Conservation (phyloP, 495 filamentous ascomycete species). For the Neurospora sp. region DNA sequence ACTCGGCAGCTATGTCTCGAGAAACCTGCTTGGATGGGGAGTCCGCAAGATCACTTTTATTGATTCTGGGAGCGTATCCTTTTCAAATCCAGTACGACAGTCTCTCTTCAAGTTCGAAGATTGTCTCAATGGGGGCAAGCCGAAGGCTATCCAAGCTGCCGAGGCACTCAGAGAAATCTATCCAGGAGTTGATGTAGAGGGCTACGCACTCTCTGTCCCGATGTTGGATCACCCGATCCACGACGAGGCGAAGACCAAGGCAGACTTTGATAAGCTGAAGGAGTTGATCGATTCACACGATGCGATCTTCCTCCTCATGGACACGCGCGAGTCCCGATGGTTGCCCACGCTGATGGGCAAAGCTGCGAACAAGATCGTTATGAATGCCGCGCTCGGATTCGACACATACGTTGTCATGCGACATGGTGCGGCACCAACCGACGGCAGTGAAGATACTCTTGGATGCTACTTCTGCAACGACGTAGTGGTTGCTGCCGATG, state of each 20-base stretch:
- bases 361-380: slow-evolving; percentile 79
- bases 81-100: slow-evolving; percentile 95
- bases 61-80: slow-evolving; percentile 88
- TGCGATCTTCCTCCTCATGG: slow-evolving; percentile 90
- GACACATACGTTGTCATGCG: slow-evolving; percentile 97
- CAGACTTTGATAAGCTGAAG: slow-evolving; percentile 65
- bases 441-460: slow-evolving; percentile 50
- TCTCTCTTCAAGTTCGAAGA: slow-evolving; percentile 85
- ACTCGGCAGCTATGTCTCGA: slow-evolving; percentile 83
- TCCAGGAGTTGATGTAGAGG: slow-evolving; percentile 72
- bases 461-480: slow-evolving; percentile 99
- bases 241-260: slow-evolving; percentile 53
- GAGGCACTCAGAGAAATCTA: slow-evolving; percentile 78
- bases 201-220: slow-evolving; percentile 73
- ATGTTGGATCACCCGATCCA: slow-evolving; percentile 88
- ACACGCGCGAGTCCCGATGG: slow-evolving; percentile 90
- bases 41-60: slow-evolving; percentile 95
- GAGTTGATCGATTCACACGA: slow-evolving; percentile 78
- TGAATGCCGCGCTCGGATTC: slow-evolving; percentile 94
- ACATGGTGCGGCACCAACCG: slow-evolving; percentile 55
- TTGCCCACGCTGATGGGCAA: slow-evolving; percentile 97
- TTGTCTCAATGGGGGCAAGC: slow-evolving; percentile 72
- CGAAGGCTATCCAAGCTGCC: slow-evolving; percentile 76
- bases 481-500: slow-evolving; percentile 88
- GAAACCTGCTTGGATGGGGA: slow-evolving; percentile 90